phyloP scores from a whole-genome alignment of 805 yeast species.

The Yamadazyma insecticola region DNA sequence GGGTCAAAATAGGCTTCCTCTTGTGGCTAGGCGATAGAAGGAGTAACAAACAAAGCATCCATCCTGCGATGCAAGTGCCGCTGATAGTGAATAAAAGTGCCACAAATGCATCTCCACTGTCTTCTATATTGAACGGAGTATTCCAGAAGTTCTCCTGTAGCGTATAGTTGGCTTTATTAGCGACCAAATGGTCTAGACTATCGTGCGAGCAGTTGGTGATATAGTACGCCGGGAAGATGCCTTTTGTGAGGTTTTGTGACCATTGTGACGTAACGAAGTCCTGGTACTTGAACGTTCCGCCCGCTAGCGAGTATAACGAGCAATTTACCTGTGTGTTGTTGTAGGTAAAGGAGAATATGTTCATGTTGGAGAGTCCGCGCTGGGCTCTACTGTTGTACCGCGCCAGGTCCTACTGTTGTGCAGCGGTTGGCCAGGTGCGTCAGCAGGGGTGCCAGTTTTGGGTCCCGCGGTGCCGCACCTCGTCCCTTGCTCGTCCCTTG shows the following conservation, averaged over 20 bases:
- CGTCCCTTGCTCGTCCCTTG: too few relatives aligned
- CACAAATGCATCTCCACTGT: conserved; percentile 39
- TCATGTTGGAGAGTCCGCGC: too few relatives aligned
- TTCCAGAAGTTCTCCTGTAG: conserved; percentile 1
- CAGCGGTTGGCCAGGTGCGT: too few relatives aligned
- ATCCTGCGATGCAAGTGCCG: conserved; percentile 55
- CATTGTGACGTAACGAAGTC: conserved; percentile 14
- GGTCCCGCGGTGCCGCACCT: too few relatives aligned
- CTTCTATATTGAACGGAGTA: conserved; percentile 13
- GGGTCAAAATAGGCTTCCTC: conserved; percentile 54
- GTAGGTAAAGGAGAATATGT: conserved; percentile 11
- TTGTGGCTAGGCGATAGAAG: conserved; percentile 45
- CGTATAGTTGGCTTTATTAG: conserved; percentile 1
- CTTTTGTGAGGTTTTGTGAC: conserved; percentile 5
- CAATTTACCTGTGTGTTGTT: conserved; percentile 25
- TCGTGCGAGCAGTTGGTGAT: conserved; percentile 41
- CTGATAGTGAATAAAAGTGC: conserved; percentile 49
- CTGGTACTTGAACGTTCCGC: conserved; percentile 23
- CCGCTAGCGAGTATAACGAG: conserved; percentile 33
- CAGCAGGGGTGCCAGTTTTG: too few relatives aligned
- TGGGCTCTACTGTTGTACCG: too few relatives aligned
- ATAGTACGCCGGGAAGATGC: conserved; percentile 37
- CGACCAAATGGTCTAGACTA: conserved; percentile 1
- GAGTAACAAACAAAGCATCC: conserved; percentile 65
- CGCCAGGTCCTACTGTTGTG: too few relatives aligned